Evolutionary conservation across 306 rosid species (phyloP).

Genomic region (Inga oerstediana): DNA sequence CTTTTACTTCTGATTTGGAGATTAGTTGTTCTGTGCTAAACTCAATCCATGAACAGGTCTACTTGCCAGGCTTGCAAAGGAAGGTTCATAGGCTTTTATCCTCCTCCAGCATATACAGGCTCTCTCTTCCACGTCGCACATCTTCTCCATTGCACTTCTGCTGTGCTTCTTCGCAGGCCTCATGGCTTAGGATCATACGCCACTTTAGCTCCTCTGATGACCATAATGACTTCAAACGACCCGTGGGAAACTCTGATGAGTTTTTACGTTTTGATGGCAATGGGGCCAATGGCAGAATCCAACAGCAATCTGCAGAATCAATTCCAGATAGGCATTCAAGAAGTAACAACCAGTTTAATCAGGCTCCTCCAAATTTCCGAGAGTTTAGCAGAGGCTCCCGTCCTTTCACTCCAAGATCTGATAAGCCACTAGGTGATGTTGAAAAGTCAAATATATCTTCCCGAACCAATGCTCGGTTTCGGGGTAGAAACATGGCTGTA

Average conservation of each 20-base stretch:
- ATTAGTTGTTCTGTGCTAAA: conserved; percentile 12
- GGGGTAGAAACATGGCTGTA: conserved; percentile 27
- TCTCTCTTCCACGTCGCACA: conserved; percentile 33
- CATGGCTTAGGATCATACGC: conserved; percentile 36
- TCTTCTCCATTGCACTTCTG: conserved; percentile 15
- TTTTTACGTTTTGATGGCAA: conserved; percentile 8
- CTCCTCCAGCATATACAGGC: conserved; percentile 30
- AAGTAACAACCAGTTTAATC: conserved; percentile 31
- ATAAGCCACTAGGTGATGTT: conserved; percentile 22
- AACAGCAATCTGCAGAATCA: conserved; percentile 34
- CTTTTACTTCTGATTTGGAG: conserved; percentile 5
- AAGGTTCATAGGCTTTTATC: conserved; percentile 37
- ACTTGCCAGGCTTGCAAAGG: conserved; percentile 36
- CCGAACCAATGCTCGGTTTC: conserved; percentile 35
- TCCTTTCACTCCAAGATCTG: conserved; percentile 38
- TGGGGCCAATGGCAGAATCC: not conserved
- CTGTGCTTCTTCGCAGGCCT: not conserved
- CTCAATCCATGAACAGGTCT: conserved; percentile 38
- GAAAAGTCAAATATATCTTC: conserved; percentile 26
- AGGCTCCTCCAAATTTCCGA: conserved; percentile 9
- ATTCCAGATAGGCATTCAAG: conserved; percentile 49
- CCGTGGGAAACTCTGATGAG: conserved; percentile 35
- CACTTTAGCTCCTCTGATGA: conserved; percentile 47
- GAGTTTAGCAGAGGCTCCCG: conserved; percentile 30
- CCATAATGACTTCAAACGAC: conserved; percentile 8